Conservation (phyloP, 139 green algal genomes). For the Coccomyxa sp. region DNA sequence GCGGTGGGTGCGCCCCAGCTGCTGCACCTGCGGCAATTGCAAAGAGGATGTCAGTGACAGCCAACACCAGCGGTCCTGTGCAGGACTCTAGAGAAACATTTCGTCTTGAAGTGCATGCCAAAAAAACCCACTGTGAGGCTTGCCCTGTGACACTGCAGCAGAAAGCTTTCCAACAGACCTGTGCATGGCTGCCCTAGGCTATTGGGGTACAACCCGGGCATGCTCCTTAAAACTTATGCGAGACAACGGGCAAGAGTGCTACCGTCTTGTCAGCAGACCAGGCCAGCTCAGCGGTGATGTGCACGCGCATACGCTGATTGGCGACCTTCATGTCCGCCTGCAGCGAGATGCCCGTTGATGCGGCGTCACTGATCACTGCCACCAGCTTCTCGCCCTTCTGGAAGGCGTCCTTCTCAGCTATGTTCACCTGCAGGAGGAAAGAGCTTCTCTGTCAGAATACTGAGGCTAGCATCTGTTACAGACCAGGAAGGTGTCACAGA, state of each 20-base stretch:
- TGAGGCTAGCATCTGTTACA: too few species aligned
- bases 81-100: too few species aligned
- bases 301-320: constrained; percentile 43
- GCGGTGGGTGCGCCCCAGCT: constrained; percentile 76
- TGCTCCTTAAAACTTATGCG: too few species aligned
- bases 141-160: too few species aligned
- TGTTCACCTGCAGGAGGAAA: constrained; percentile 34
- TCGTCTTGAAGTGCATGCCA: too few species aligned
- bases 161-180: too few species aligned
- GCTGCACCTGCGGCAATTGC: constrained; percentile 78
- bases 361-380: constrained; percentile 34
- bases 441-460: neutral
- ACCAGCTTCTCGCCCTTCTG: constrained; percentile 46
- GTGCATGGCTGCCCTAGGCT: too few species aligned
- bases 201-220: too few species aligned
- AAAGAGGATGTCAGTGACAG: too few species aligned
- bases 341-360: constrained; percentile 37
- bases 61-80: too few species aligned
- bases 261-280: constrained; percentile 63
- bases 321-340: constrained; percentile 27
- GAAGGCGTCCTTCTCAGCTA: constrained; percentile 42
- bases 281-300: constrained; percentile 61
- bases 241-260: too few species aligned
- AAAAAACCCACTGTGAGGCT: too few species aligned
- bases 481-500: neutral